phyloP scores from a whole-genome alignment of 495 filamentous ascomycete genomes.

The Talaromyces liani region DNA sequence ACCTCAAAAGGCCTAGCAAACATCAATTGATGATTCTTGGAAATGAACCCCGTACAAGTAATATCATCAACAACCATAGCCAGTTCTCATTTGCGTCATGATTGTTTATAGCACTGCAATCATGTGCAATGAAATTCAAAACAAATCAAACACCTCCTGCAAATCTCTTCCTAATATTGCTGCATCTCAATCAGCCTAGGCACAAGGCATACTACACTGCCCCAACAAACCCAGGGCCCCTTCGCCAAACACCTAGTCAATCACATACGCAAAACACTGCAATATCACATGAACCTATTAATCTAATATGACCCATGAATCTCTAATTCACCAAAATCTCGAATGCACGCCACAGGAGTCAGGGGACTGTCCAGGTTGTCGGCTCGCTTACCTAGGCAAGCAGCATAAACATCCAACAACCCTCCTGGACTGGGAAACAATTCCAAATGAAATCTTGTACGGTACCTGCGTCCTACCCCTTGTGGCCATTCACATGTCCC shows the following conservation, averaged over 20 bases:
- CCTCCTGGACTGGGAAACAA: not conserved
- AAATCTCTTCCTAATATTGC: not conserved
- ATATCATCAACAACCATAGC: not conserved
- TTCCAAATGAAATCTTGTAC: not conserved
- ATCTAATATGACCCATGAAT: not conserved
- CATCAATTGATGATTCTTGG: not conserved
- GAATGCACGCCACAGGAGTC: not conserved
- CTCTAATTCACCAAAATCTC: not conserved
- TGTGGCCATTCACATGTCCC: not conserved
- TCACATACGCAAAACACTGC: not conserved
- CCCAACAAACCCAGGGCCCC: not conserved
- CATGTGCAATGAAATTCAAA: not conserved
- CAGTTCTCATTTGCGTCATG: too few relatives aligned
- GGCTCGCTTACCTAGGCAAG: not conserved
- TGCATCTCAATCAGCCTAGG: not conserved
- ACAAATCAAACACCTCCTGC: not conserved
- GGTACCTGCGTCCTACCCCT: not conserved
- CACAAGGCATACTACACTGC: not conserved
- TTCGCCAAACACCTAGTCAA: not conserved
- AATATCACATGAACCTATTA: not conserved
- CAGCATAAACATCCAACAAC: not conserved
- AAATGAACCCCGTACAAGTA: not conserved
- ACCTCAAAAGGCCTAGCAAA: not conserved
- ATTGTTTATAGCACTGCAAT: too few relatives aligned
- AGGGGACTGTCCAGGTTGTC: not conserved